Evolutionary conservation across 1,284 basidiomycete species (phyloP).

Genomic region (Malassezia psittaci): DNA sequence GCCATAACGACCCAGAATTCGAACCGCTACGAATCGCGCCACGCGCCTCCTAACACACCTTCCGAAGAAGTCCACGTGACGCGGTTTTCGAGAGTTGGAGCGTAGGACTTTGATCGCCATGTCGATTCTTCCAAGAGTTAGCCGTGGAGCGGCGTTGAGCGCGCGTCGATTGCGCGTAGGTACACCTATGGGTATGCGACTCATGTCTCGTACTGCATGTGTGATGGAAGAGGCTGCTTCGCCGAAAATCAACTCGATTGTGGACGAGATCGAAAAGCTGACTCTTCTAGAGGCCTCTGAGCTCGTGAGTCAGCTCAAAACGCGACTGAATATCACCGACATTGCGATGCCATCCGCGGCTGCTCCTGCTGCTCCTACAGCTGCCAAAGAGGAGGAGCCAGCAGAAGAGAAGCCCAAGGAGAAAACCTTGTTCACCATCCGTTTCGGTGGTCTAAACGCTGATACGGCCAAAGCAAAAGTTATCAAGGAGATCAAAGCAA

Average conservation of each 20-base stretch:
- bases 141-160: conserved; percentile 11
- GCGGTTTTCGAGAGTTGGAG: background rate
- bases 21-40: background rate
- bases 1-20: conserved; percentile 3
- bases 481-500: conserved; percentile 91
- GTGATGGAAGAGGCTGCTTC: conserved; percentile 7
- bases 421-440: conserved; percentile 94
- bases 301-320: conserved; percentile 82
- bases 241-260: conserved; percentile 69
- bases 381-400: conserved; percentile 48
- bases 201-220: conserved; percentile 2
- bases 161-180: background rate
- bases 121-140: conserved; percentile 2
- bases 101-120: conserved; percentile 1
- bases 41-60: background rate
- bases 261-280: conserved; percentile 82
- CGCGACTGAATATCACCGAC: conserved; percentile 91
- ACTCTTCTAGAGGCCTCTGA: conserved; percentile 95
- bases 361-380: conserved; percentile 51
- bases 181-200: conserved; percentile 5
- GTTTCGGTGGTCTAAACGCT: conserved; percentile 48
- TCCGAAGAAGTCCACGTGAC: conserved; percentile 8
- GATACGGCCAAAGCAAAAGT: conserved; percentile 70
- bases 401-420: conserved; percentile 88
- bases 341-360: conserved; percentile 81